Evolutionary conservation across 352 stramenopile genomes (phyloP).

Genomic region (Phytophthora podocarpi): DNA sequence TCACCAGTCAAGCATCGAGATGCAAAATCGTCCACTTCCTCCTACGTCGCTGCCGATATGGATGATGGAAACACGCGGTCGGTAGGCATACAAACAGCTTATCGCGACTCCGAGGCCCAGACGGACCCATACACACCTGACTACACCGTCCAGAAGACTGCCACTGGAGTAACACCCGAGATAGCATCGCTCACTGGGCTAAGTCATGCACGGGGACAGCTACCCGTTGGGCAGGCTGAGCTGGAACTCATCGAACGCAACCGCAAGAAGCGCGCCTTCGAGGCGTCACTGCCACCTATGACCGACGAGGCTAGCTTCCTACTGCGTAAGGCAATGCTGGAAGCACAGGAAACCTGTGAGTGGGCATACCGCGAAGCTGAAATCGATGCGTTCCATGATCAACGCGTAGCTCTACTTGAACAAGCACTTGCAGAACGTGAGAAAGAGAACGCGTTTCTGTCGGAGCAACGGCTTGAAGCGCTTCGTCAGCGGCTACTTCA

Average conservation of each 20-base stretch:
- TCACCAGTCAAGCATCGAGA: constrained; percentile 11
- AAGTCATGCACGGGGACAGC: constrained; percentile 55
- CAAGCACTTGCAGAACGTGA: constrained; percentile 89
- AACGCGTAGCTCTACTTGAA: constrained; percentile 78
- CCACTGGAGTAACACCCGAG: constrained; percentile 66
- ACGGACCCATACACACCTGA: constrained; percentile 94
- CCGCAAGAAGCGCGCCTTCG: constrained; percentile 84
- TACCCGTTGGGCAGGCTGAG: constrained; percentile 85
- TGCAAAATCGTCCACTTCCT: constrained; percentile 8
- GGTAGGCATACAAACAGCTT: constrained; percentile 90
- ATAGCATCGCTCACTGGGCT: constrained; percentile 84
- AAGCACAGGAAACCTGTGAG: constrained; percentile 91
- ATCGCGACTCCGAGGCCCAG: constrained; percentile 93
- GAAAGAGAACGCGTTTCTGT: constrained; percentile 90
- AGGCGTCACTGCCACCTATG: constrained; percentile 91
- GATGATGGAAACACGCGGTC: constrained; percentile 57
- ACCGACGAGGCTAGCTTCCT: constrained; percentile 94
- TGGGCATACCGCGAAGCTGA: constrained; percentile 90
- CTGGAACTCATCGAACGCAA: constrained; percentile 92
- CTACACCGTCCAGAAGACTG: constrained; percentile 81
- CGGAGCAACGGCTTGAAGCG: constrained; percentile 91
- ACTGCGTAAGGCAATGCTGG: constrained; percentile 92
- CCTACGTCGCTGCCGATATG: constrained; percentile 42
- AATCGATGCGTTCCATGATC: constrained; percentile 85
- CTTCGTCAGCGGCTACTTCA: constrained; percentile 81